Base-by-base conservation (phyloP, 139 green algal genomes). In the Pseudopediastrum boryanum region DNA sequence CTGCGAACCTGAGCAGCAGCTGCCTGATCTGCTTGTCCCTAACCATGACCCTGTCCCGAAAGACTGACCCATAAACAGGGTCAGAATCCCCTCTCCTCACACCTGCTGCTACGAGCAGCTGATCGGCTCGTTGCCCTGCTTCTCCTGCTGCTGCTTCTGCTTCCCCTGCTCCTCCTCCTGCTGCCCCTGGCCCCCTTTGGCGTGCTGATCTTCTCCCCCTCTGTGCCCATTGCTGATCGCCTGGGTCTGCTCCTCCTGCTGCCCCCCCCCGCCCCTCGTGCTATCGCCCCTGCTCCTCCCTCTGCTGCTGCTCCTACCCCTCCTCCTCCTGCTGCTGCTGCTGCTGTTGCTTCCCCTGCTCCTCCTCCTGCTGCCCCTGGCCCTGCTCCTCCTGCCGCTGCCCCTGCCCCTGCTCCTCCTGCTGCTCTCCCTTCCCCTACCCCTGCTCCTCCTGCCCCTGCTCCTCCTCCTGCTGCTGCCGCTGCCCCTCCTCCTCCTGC, bases 381-480 rank as follows among this genome's bases (percentile, higher is more conserved):
- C 46, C 46, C 13, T 12, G 46, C 46, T 12, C 13, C 46, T n/a
- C 13, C 46, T 12, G 46, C 46, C 13, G 13, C 46, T 12, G 46
- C 46, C 46, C 13, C 13, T 16, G 46, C 13, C 46, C 31, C 58
- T 66, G n/a, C 58, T 66, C 31, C 58, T 12, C 13, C 31, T 3
- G 58, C 58, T 66, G n/a, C 21, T n/a, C n/a, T n/a, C n/a, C n/a
- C n/a, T n/a, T n/a, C n/a, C n/a, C 4, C 23, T 31, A 66, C 16
- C 58, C 31, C 25, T 66, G n/a, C 1, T 69, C 35, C n/a, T 31
- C 19, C 29, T n/a, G 41, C 5, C 67, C 9, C 41, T 75, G 44
- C 23, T 29, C 19, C 44, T 66, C 51, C 71, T 78, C 52, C 71
- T 78, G 3, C 13, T 75, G 67, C 12, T 48, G 62, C 62, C 35